Evolutionary conservation across 1,139 yeast genomes (phyloP).

Genomic region (Schwanniomyces etchellsii): DNA sequence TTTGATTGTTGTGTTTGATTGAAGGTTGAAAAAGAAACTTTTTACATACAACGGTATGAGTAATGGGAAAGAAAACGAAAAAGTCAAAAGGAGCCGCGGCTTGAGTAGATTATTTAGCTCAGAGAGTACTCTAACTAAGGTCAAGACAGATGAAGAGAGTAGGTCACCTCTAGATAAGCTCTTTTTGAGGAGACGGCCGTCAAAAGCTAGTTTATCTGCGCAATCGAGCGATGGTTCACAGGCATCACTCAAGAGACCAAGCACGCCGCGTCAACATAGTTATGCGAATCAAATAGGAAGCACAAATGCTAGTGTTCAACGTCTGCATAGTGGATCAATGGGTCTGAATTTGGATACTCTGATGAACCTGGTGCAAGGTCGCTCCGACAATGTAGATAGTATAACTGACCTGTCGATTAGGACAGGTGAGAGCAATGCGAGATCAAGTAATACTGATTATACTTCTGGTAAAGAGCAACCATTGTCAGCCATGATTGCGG

Average conservation of each 20-base stretch:
- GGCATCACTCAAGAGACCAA: neutral
- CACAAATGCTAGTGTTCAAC: neutral
- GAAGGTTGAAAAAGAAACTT: too few relatives aligned
- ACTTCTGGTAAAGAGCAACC: neutral
- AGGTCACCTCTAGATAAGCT: too few relatives aligned
- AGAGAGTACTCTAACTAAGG: too few relatives aligned
- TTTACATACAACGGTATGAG: too few relatives aligned
- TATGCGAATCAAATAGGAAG: neutral
- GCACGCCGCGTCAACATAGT: neutral
- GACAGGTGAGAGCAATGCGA: too few relatives aligned
- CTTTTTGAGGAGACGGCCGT: neutral
- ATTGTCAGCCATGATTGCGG: slow-evolving; percentile 8
- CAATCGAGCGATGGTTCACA: neutral
- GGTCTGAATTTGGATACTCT: neutral
- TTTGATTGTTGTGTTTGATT: too few relatives aligned
- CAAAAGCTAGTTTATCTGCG: neutral
- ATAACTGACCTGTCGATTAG: too few relatives aligned
- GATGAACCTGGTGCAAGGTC: too few relatives aligned
- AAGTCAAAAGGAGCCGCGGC: neutral
- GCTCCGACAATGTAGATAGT: too few relatives aligned
- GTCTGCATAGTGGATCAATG: neutral
- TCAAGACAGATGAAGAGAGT: too few relatives aligned
- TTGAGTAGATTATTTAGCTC: neutral
- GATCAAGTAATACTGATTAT: neutral
- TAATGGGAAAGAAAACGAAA: neutral